Evolutionary conservation across 2,329 filamentous ascomycete species (phyloP).

Genomic region (Apiospora aurea): DNA sequence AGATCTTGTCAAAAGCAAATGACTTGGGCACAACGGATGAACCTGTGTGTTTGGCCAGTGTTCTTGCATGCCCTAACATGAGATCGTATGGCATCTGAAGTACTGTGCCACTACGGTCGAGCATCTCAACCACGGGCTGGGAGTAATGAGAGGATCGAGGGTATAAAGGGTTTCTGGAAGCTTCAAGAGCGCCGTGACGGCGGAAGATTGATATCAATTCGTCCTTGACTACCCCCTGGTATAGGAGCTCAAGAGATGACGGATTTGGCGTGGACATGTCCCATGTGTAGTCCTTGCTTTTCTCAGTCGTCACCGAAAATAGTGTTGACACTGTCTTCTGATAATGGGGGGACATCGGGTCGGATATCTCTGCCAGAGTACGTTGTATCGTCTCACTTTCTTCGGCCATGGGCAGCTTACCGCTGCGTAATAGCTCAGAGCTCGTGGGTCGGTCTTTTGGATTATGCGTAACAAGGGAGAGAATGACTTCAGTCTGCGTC

Average conservation of each 20-base stretch:
- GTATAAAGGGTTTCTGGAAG: constrained; percentile 76
- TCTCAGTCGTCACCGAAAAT: constrained; percentile 72
- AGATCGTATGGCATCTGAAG: constrained; percentile 95
- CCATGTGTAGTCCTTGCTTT: constrained; percentile 83
- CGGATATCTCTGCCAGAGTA: constrained; percentile 80
- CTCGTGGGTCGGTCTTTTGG: constrained; percentile 85
- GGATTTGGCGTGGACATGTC: constrained; percentile 69
- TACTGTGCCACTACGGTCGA: constrained; percentile 85
- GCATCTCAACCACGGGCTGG: constrained; percentile 77
- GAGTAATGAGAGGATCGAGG: constrained; percentile 83
- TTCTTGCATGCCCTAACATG: constrained; percentile 85
- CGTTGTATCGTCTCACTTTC: constrained; percentile 90
- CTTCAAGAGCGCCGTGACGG: constrained; percentile 87
- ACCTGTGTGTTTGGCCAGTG: constrained; percentile 74
- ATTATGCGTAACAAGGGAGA: constrained; percentile 80
- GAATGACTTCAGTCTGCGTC: constrained; percentile 79
- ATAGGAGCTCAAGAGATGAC: constrained; percentile 67
- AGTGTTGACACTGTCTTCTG: constrained; percentile 87
- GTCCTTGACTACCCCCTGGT: constrained; percentile 77
- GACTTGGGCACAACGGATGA: constrained; percentile 73
- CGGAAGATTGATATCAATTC: constrained; percentile 81
- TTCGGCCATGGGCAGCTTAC: constrained; percentile 87
- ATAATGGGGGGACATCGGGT: constrained; percentile 87
- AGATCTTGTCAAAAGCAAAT: constrained; percentile 88
- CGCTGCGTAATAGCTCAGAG: constrained; percentile 81